A percentile compares a stretch with the other conserved stretches of the same genome.
Conservation (phyloP, 179 eudicot genomes). For the Amaranthus tricolor region DNA sequence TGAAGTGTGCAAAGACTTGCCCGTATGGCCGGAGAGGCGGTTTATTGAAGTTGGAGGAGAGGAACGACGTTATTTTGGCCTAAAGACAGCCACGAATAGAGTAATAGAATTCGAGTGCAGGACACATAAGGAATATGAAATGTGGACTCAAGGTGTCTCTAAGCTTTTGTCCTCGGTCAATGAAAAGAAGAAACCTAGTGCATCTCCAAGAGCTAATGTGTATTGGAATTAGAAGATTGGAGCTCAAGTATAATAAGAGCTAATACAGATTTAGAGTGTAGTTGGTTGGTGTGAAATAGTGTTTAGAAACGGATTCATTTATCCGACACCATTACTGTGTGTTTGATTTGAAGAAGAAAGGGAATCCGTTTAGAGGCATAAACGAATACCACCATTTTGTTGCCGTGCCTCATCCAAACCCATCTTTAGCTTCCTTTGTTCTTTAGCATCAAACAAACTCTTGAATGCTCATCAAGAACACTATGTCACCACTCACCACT, state of each 20-base stretch:
- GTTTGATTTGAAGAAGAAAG: no score
- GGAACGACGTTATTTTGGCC: constrained; percentile 60
- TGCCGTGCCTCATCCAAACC: no score
- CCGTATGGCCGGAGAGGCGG: constrained; percentile 53
- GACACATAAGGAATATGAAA: constrained; percentile 55
- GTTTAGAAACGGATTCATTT: not conserved
- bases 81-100: constrained; percentile 57
- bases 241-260: not conserved
- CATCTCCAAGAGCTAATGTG: constrained; percentile 20
- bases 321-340: no score
- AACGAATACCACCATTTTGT: no score
- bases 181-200: constrained; percentile 32
- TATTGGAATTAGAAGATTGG: constrained; percentile 26
- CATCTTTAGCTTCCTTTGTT: no score
- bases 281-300: not conserved
- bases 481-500: no score
- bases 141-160: constrained; percentile 77
- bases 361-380: no score
- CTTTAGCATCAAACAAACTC: no score
- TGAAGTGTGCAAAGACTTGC: constrained; percentile 65
- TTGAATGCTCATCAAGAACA: no score
- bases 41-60: constrained; percentile 37
- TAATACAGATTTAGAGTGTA: constrained; percentile 5
- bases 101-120: constrained; percentile 75
- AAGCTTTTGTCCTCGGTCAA: constrained; percentile 51